These are phyloP conservation scores for Magnusiomyces paraingens DNA, from an alignment of 1,139 yeast species.

Conservation along the genomic window DNA sequence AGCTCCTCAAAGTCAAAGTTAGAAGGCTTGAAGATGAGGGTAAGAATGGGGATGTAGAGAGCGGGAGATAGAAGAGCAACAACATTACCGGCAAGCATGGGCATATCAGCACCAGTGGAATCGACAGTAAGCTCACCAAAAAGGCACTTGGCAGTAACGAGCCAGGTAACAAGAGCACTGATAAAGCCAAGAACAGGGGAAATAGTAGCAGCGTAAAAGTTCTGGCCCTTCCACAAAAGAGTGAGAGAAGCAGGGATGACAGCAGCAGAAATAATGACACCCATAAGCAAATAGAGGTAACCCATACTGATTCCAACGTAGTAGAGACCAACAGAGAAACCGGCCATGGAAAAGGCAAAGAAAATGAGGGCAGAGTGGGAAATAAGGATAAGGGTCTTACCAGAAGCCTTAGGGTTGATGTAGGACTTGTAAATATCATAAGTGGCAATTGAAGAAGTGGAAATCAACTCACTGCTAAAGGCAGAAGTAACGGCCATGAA, in stretches of 20 bases:
- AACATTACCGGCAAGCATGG: constrained; percentile 82
- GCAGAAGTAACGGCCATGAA: constrained; percentile 71
- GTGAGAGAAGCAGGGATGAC: constrained; percentile 73
- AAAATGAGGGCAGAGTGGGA: constrained; percentile 61
- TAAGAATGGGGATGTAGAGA: constrained; percentile 59
- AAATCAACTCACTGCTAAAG: constrained; percentile 70
- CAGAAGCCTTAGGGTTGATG: constrained; percentile 69
- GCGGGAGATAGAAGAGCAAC: constrained; percentile 76
- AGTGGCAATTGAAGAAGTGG: constrained; percentile 77
- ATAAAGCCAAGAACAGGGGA: constrained; percentile 45
- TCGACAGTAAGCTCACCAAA: constrained; percentile 44
- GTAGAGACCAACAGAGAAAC: constrained; percentile 71
- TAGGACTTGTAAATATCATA: constrained; percentile 79
- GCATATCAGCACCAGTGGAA: constrained; percentile 67
- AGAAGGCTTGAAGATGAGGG: constrained; percentile 51
- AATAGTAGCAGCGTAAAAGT: constrained; percentile 39
- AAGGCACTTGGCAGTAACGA: constrained; percentile 38
- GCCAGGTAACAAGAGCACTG: constrained; percentile 45
- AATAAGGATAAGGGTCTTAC: constrained; percentile 58
- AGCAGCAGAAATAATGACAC: constrained; percentile 72
- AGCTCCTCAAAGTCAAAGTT: constrained; percentile 67
- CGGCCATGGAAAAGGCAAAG: constrained; percentile 70
- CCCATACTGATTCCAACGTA: constrained; percentile 86
- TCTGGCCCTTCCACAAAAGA: constrained; percentile 61
- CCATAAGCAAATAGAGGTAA: constrained; percentile 79